Evolutionary conservation across 2,329 filamentous ascomycete species (phyloP), one percentile per base, ranked within the genome.

Genomic region (Aspergillus calidoustus): DNA sequence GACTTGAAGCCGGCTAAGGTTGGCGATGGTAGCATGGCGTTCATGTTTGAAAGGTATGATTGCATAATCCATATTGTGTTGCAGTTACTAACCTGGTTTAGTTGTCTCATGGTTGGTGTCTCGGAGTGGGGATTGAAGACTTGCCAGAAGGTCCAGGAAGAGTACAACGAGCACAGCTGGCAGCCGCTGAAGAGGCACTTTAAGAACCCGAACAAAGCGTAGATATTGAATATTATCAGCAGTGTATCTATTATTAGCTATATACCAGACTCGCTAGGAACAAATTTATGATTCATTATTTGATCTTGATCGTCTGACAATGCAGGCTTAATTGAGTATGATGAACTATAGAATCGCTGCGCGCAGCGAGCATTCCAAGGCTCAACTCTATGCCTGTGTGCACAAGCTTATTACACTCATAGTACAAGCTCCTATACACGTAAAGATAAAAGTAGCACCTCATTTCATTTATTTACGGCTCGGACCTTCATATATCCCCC

Each of bases 91-190:
- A 68, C 76, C 76, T 60, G 74, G 72, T 64, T 31, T 69, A 83
- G 85, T 69, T 85, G 81, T 66, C 74, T 89, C 56, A 90, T 91
- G 87, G 84, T 91, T 28, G 89, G 89, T 3, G 88, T 91, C 25
- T 90, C 89, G 2, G 88, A 90, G 65, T 91, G 89, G 89, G 89
- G 88, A 1, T 74, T 91, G 64, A 89, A 87, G 75, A 85, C 86
- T 64, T 94, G 88, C 72, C 78, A 83, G 70, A 91, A 91, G 76
- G 85, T 91, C 46, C 89, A 91, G 79, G 82, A 87, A 66, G 86
- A 86, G 60, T 96, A 95, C 72, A 93, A 87, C 72, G 86, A 88
- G 60, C 90, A 96, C 80, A 93, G 91, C 74, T 97, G 92, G 92
- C 87, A 83, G 30, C 84, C 84, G 0, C 78, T 91, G 56, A 85